phyloP scores from a whole-genome alignment of 2,329 filamentous ascomycete species.

The Fusarium sambucinum region DNA sequence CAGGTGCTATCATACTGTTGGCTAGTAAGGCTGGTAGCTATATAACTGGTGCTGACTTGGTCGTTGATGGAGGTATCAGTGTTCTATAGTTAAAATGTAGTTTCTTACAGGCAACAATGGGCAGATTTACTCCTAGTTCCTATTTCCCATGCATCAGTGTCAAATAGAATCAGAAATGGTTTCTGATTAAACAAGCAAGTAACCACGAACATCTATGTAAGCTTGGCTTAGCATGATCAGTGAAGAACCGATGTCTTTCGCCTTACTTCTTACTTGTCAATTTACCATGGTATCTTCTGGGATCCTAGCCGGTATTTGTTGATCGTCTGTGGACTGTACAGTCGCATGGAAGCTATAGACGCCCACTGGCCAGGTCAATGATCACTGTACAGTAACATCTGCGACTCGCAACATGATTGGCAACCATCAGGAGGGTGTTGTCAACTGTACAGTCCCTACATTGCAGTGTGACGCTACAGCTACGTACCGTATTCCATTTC shows the following conservation, averaged over 20 bases:
- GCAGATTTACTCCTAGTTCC: fast-evolving
- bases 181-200: background rate
- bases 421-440: background rate
- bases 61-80: slow-evolving; percentile 25
- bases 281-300: background rate
- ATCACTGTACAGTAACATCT: background rate
- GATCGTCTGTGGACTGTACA: background rate
- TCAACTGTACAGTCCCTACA: slow-evolving; percentile 19
- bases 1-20: slow-evolving; percentile 11
- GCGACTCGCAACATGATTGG: background rate
- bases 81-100: background rate
- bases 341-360: background rate
- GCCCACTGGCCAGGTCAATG: background rate
- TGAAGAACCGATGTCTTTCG: background rate
- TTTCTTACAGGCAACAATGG: background rate
- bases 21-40: slow-evolving; percentile 28
- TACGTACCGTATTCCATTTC: background rate
- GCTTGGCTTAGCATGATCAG: background rate
- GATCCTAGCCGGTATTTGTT: background rate
- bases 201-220: too few species aligned
- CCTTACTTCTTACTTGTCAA: background rate
- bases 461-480: background rate
- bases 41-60: slow-evolving; percentile 18
- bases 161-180: background rate
- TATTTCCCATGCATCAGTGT: too few species aligned